These are phyloP conservation scores for Tolypocladium sp. DNA, from an alignment of 2,329 filamentous ascomycete species.

Conservation along the genomic window DNA sequence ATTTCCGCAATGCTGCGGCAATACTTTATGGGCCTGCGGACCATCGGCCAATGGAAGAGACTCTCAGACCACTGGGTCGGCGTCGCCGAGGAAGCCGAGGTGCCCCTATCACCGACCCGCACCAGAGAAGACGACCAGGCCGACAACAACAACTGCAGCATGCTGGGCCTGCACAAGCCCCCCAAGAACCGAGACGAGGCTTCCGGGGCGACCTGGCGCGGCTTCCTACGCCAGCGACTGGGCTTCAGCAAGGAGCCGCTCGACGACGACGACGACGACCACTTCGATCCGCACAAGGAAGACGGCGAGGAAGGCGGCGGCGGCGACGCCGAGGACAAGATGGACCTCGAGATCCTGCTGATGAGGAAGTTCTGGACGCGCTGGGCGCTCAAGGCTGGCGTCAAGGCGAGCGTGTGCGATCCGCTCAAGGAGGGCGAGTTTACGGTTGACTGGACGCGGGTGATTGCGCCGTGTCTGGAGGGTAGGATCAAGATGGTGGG, in stretches of 20 bases:
- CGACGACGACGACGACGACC: conserved; percentile 33
- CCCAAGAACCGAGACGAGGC: conserved; percentile 7
- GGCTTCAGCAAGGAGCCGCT: conserved; percentile 23
- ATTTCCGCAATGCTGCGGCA: conserved; percentile 81
- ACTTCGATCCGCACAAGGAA: conserved; percentile 17
- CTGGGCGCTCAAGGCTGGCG: conserved; percentile 61
- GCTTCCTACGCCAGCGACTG: conserved; percentile 25
- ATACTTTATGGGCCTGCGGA: conserved; percentile 81
- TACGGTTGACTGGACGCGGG: conserved; percentile 67
- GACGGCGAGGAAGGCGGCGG: conserved; percentile 19
- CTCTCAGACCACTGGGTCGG: conserved; percentile 61
- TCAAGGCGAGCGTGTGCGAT: conserved; percentile 44
- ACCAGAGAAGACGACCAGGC: conserved; percentile 25
- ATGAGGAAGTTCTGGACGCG: conserved; percentile 61
- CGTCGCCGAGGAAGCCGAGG: conserved; percentile 54
- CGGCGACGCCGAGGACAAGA: conserved; percentile 25
- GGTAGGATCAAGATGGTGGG: conserved; percentile 56
- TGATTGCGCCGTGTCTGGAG: conserved; percentile 69
- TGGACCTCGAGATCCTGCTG: conserved; percentile 50
- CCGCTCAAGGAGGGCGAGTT: conserved; percentile 49
- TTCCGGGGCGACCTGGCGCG: conserved; percentile 21
- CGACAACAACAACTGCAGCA: neutral
- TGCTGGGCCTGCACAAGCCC: conserved; percentile 11
- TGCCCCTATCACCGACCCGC: conserved; percentile 14
- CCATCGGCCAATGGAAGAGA: conserved; percentile 69